Conservation (phyloP, 805 yeast species). For the Hemisphaericaspora nanyangensis region DNA sequence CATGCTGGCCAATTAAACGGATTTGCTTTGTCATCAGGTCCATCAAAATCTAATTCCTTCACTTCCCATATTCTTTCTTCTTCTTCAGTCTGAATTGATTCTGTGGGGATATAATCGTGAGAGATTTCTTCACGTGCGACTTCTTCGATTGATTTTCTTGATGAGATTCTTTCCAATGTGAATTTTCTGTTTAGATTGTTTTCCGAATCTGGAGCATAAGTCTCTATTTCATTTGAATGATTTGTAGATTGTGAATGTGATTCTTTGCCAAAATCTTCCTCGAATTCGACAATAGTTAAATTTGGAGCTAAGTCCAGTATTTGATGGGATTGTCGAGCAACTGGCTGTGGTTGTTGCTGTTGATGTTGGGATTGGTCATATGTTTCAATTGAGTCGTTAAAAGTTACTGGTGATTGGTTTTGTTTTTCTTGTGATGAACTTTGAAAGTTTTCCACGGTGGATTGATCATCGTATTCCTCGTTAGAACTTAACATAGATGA, state of each 20-base stretch:
- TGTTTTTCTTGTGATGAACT: background rate
- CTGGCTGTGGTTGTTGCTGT: too few relatives aligned
- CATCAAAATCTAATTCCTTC: slow-evolving; percentile 50
- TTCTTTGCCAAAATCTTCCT: background rate
- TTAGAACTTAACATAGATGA: slow-evolving; percentile 12
- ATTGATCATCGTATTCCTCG: slow-evolving; percentile 1
- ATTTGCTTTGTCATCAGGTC: slow-evolving; percentile 55
- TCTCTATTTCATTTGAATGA: background rate
- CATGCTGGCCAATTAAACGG: slow-evolving; percentile 66
- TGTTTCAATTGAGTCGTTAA: background rate
- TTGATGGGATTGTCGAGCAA: too few relatives aligned
- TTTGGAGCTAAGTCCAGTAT: background rate
- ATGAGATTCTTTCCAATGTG: slow-evolving; percentile 16
- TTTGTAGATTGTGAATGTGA: background rate
- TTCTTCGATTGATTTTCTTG: slow-evolving; percentile 16
- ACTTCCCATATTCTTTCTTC: slow-evolving; percentile 10
- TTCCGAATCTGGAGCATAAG: slow-evolving; percentile 8
- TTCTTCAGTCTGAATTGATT: slow-evolving; percentile 3
- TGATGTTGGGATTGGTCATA: too few relatives aligned
- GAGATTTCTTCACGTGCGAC: slow-evolving; percentile 13
- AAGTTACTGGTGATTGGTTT: background rate
- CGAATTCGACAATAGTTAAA: background rate
- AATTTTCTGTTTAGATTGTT: slow-evolving; percentile 13
- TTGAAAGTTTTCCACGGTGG: background rate
- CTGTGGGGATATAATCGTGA: slow-evolving; percentile 4